These are phyloP conservation scores for Daldinia bambusicola DNA, from an alignment of 495 filamentous ascomycete species.

Conservation along the genomic window DNA sequence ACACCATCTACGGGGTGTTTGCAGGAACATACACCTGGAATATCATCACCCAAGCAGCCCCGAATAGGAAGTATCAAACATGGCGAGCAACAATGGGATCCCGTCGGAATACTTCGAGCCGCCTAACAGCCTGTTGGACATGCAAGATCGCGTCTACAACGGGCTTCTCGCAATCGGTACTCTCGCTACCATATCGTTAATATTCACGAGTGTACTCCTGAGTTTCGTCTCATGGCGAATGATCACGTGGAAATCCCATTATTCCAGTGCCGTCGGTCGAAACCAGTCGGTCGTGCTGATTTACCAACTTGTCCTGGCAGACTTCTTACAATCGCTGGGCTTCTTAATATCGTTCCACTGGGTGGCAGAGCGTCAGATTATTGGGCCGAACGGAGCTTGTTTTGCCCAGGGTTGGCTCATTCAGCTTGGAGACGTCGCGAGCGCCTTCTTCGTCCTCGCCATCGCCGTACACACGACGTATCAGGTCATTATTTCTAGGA, in stretches of 20 bases:
- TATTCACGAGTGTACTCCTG: constrained; percentile 58
- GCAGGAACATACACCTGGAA: neutral
- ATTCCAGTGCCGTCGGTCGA: constrained; percentile 57
- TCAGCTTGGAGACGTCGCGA: constrained; percentile 70
- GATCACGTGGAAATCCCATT: constrained; percentile 61
- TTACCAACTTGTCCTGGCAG: constrained; percentile 71
- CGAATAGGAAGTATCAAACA: constrained; percentile 6
- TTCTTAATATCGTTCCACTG: constrained; percentile 70
- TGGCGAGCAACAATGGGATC: constrained; percentile 27
- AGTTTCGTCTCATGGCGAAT: constrained; percentile 63
- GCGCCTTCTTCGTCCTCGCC: constrained; percentile 69
- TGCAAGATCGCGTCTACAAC: constrained; percentile 11
- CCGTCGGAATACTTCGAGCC: constrained; percentile 27
- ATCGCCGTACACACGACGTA: constrained; percentile 70
- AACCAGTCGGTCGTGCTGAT: constrained; percentile 74
- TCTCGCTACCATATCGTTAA: constrained; percentile 59
- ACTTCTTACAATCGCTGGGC: constrained; percentile 68
- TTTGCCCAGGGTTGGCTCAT: constrained; percentile 70
- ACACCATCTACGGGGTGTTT: neutral
- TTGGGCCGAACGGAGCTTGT: constrained; percentile 62
- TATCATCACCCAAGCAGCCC: neutral
- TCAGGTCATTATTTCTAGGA: constrained; percentile 60
- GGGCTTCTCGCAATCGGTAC: constrained; percentile 57
- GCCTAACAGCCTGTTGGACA: constrained; percentile 32
- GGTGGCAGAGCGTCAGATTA: constrained; percentile 60